Evolutionary conservation across 176 grass and related monocot species (phyloP), one percentile per base, ranked within the genome.

Genomic region (Bolboschoenus planiculmis): DNA sequence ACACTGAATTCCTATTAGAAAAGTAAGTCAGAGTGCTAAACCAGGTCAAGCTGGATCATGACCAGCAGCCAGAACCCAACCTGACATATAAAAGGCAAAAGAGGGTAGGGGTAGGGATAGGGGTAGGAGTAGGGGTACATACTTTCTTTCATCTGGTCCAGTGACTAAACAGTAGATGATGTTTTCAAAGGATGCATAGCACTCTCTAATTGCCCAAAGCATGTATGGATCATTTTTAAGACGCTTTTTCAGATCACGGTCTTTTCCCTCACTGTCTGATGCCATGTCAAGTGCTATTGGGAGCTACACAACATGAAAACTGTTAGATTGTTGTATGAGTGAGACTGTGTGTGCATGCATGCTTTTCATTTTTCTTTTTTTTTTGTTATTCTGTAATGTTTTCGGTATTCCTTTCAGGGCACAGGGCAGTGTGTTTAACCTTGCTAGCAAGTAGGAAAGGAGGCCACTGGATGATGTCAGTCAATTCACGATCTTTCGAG

Each of bases 281-380:
- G 96, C 92, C 96, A 99, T 99, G 83, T 99, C 96, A 84, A 99
- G 56, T 37, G 96, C 96, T 86, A 99, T 99, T 51, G 96, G 96
- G 60, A 99, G 93, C 96, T 99, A 82, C 78, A 61, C 37, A 64
- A 20, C 76, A 82, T 8, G 21, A 82, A n/a, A 57, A 33, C 29
- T 71, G 85, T 31, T 16, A 87, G 75, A 34, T 78, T 43, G 23
- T 61, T 26, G 57, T 37, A 73, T 78, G 33, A 50, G 84, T 42
- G 47, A 76, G 43, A 51, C 31, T 76, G n/a, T 26, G n/a, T 46
- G 66, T 72, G 21, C 39, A 14, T 46, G 16, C 27, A 34, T 9
- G 4, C 2, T 20, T 20, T 29, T 34, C n/a, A n/a, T 10, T 40
- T 18, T 76, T 14, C 9, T 27, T 27, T 7, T 31, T 51, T 7